A percentile compares a stretch with the other conserved stretches of the same genome.
Evolutionary conservation across 345 rosid species (phyloP).

Genomic region (Firmiana major): DNA sequence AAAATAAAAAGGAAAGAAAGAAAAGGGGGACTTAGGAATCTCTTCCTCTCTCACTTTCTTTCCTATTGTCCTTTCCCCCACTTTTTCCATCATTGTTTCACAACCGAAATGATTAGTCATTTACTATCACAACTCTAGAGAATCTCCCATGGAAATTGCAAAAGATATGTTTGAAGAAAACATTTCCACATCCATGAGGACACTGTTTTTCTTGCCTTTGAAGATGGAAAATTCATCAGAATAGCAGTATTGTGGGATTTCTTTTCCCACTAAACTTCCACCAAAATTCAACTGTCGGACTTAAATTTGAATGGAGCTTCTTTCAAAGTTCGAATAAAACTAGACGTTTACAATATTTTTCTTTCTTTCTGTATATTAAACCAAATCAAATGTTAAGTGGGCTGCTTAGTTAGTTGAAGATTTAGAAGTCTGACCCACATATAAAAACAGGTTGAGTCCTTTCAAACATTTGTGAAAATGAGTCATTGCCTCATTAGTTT

Average conservation of each 20-base stretch:
- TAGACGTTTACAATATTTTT: too few species aligned
- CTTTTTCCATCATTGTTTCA: slow-evolving; percentile 31
- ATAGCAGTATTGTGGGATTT: not conserved
- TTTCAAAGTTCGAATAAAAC: too few species aligned
- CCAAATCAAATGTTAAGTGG: not conserved
- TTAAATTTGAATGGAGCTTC: too few species aligned
- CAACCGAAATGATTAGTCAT: slow-evolving; percentile 30
- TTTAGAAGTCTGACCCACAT: not conserved
- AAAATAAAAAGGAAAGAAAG: not conserved
- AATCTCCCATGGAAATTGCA: slow-evolving; percentile 32
- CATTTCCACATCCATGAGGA: slow-evolving; percentile 7
- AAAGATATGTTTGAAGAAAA: slow-evolving; percentile 23
- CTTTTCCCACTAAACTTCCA: not conserved
- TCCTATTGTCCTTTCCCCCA: slow-evolving; percentile 5
- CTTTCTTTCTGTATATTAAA: too few species aligned
- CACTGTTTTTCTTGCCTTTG: not conserved
- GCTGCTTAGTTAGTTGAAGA: not conserved
- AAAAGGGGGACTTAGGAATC: slow-evolving; percentile 18
- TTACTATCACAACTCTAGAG: slow-evolving; percentile 33
- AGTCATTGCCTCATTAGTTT: slow-evolving; percentile 5
- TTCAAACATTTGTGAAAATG: slow-evolving; percentile 11
- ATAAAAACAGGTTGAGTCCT: not conserved
- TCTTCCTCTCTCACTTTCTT: slow-evolving; percentile 2
- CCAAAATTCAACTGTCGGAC: not conserved
- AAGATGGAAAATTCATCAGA: not conserved